Percentiles rank a stretch among this genome's conserved stretches.
Evolutionary conservation across 2,329 filamentous ascomycete genomes (phyloP).

Genomic region (Amauroascus niger): DNA sequence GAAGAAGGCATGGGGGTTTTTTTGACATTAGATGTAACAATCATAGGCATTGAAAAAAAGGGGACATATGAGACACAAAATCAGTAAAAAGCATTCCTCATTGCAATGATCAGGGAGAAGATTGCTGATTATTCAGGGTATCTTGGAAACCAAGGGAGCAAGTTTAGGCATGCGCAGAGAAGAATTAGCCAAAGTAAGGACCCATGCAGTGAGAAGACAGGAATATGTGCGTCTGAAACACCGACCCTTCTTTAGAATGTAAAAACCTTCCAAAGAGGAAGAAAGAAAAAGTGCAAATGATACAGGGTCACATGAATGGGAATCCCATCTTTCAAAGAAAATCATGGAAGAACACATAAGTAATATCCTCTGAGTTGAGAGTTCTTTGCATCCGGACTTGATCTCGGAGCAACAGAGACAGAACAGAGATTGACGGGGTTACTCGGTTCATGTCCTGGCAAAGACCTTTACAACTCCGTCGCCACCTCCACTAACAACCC

Average conservation of each 20-base stretch:
- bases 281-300: neutral
- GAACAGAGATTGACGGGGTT: neutral
- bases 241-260: neutral
- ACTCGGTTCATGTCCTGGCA: conserved; percentile 24
- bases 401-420: neutral
- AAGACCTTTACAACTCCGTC: conserved; percentile 96
- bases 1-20: neutral
- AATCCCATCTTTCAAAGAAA: neutral
- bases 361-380: neutral
- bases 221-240: conserved; percentile 5
- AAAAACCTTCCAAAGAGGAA: neutral
- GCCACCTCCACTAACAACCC: conserved; percentile 88
- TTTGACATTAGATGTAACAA: conserved; percentile 8
- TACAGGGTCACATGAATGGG: neutral
- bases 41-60: conserved; percentile 8
- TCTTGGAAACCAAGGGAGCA: conserved; percentile 3
- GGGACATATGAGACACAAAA: neutral
- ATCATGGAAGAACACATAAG: conserved; percentile 1
- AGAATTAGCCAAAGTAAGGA: neutral
- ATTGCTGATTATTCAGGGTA: conserved; percentile 9
- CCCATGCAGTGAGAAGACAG: neutral
- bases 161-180: conserved; percentile 1
- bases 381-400: neutral
- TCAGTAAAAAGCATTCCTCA: neutral
- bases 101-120: neutral